A percentile compares a stretch with the other conserved stretches of the same genome.
Conservation (phyloP, 495 filamentous ascomycete species). For the Penicillium angulare region DNA sequence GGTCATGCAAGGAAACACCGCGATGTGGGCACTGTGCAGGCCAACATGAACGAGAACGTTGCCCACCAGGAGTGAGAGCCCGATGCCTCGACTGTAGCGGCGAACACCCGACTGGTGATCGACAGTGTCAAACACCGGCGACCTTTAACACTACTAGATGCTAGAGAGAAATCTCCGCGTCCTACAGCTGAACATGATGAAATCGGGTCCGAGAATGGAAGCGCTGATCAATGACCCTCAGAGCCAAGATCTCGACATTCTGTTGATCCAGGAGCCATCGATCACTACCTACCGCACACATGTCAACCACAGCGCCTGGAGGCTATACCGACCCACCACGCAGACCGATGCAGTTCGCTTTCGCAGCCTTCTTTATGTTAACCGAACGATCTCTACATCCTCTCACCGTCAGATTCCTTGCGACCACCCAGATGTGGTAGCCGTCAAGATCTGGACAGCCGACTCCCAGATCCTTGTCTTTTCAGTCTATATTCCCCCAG, state of each 20-base stretch:
- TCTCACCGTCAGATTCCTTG: constrained; percentile 23
- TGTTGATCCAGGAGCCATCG: constrained; percentile 28
- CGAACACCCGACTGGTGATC: constrained; percentile 21
- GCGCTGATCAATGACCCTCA: constrained; percentile 30
- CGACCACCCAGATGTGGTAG: constrained; percentile 24
- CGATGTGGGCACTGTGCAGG: constrained; percentile 26
- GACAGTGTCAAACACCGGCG: constrained; percentile 9
- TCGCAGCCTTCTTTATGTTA: constrained; percentile 27
- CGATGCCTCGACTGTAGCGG: constrained; percentile 22
- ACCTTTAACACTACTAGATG: constrained; percentile 11
- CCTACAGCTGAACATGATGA: constrained; percentile 30
- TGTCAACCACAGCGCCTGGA: constrained; percentile 28
- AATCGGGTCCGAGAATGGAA: constrained; percentile 26
- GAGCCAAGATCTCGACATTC: constrained; percentile 23
- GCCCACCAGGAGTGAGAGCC: constrained; percentile 16
- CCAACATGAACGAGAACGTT: constrained; percentile 18
- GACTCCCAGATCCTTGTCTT: constrained; percentile 24
- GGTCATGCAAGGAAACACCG: constrained; percentile 28
- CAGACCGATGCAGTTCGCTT: constrained; percentile 6
- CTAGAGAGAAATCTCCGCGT: constrained; percentile 22
- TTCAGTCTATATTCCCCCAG: constrained; percentile 18
- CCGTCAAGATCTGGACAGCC: constrained; percentile 24
- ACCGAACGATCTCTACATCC: constrained; percentile 21
- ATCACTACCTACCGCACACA: constrained; percentile 20
- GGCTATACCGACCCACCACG: constrained; percentile 22